A percentile compares a stretch with the other conserved stretches of the same genome.
Evolutionary conservation across 2,329 filamentous ascomycete genomes (phyloP).

Genomic region (Diaporthe sp.): DNA sequence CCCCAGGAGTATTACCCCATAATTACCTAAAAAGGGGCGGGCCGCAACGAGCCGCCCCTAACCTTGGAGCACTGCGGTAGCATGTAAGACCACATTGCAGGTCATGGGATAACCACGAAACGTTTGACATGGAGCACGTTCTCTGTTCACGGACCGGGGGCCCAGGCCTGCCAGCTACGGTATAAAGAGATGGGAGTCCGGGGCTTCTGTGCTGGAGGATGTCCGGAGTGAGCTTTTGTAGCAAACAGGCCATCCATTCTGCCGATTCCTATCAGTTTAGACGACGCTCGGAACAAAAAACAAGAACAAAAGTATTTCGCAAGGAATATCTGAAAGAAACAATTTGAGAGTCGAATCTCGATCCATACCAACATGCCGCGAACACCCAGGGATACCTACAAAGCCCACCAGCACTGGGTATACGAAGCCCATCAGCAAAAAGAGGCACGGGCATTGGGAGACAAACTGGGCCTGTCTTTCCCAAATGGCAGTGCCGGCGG

Average conservation of each 20-base stretch:
- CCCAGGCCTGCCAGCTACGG: background rate
- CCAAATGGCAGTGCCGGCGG: conserved; percentile 28
- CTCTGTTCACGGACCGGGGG: conserved; percentile 22
- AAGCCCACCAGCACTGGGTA: conserved; percentile 30
- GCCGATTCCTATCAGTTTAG: too few species aligned
- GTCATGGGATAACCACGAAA: conserved; percentile 25
- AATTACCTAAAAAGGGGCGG: conserved; percentile 34
- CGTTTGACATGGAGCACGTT: conserved; percentile 26
- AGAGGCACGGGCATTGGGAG: conserved; percentile 15
- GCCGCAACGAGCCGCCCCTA: conserved; percentile 26
- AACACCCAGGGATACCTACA: conserved; percentile 17
- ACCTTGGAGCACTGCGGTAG: conserved; percentile 9
- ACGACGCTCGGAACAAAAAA: background rate
- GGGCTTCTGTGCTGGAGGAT: background rate
- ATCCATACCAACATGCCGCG: conserved; percentile 12
- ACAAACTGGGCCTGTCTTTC: conserved; percentile 14
- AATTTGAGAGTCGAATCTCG: background rate
- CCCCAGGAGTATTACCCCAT: conserved; percentile 30
- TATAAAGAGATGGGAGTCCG: background rate
- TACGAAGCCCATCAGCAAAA: conserved; percentile 18
- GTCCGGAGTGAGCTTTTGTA: background rate
- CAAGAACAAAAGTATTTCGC: background rate
- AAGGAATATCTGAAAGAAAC: background rate
- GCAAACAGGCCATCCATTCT: background rate
- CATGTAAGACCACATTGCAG: conserved; percentile 15